These are phyloP conservation scores for Neurospora cerealis DNA, from an alignment of 495 filamentous ascomycete species.

Conservation along the genomic window DNA sequence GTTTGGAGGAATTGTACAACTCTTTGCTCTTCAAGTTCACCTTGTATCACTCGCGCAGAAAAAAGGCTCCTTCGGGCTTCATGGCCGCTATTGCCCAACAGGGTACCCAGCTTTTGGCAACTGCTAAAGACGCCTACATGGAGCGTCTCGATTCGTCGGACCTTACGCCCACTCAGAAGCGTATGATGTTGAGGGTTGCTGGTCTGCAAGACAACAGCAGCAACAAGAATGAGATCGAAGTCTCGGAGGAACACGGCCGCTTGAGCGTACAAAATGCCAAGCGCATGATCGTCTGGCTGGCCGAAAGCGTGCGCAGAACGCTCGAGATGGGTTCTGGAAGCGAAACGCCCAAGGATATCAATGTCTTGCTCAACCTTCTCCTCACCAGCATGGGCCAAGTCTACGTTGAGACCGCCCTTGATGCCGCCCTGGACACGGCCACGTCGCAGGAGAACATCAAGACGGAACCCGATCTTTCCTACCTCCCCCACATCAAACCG, in stretches of 20 bases:
- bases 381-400: conserved; percentile 84
- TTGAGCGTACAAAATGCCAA: conserved; percentile 79
- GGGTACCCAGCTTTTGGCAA: conserved; percentile 68
- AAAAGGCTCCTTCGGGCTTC: conserved; percentile 76
- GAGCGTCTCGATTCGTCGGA: conserved; percentile 78
- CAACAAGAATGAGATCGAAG: conserved; percentile 69
- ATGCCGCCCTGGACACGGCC: conserved; percentile 70
- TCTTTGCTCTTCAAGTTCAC: conserved; percentile 93
- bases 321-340: conserved; percentile 76
- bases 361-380: conserved; percentile 74
- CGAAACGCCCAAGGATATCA: conserved; percentile 91
- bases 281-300: conserved; percentile 95
- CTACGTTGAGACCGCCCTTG: conserved; percentile 88
- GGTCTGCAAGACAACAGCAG: conserved; percentile 48
- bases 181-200: conserved; percentile 76
- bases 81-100: conserved; percentile 84
- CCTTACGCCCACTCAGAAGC: conserved; percentile 69
- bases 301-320: conserved; percentile 87
- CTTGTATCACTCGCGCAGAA: conserved; percentile 76
- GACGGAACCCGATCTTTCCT: conserved; percentile 78
- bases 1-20: conserved; percentile 83
- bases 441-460: conserved; percentile 65
- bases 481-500: conserved; percentile 65
- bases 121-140: conserved; percentile 76
- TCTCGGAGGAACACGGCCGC: conserved; percentile 78